These are phyloP conservation scores for Aciculosporium take DNA, from an alignment of 2,329 filamentous ascomycete genomes.

Conservation along the genomic window DNA sequence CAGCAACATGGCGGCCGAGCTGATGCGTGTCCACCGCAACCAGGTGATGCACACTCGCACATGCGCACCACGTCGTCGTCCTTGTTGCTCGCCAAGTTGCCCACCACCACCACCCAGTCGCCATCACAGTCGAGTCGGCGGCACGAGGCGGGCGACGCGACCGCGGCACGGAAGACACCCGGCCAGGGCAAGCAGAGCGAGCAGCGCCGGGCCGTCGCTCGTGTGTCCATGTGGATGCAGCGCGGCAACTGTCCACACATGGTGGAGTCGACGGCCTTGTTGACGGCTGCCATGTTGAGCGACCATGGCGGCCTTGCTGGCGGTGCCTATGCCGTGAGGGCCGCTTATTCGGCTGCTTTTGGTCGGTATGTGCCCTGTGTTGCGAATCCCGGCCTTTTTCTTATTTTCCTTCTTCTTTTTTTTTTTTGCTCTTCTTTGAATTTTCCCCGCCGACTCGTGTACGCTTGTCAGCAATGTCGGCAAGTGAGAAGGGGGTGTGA, in stretches of 20 bases:
- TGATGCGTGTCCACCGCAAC: not conserved
- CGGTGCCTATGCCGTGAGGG: slow-evolving; percentile 42
- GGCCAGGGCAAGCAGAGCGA: slow-evolving; percentile 18
- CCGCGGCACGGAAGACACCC: slow-evolving; percentile 6
- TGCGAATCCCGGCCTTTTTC: not conserved
- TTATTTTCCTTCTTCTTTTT: not conserved
- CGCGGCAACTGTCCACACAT: slow-evolving; percentile 63
- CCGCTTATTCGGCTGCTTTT: slow-evolving; percentile 62
- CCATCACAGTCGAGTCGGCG: not conserved
- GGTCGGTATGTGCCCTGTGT: slow-evolving; percentile 43
- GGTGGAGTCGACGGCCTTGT: slow-evolving; percentile 62
- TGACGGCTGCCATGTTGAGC: slow-evolving; percentile 54
- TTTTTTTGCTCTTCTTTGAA: not conserved
- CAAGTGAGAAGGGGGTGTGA: not conserved
- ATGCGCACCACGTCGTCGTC: too few relatives aligned
- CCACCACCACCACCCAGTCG: too few relatives aligned
- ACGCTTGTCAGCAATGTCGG: too few relatives aligned
- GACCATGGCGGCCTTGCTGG: slow-evolving; percentile 39
- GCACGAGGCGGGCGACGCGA: not conserved
- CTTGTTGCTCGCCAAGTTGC: too few relatives aligned
- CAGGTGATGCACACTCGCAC: not conserved
- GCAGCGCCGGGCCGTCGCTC: slow-evolving; percentile 37
- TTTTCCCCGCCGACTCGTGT: too few relatives aligned
- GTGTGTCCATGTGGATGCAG: slow-evolving; percentile 55
- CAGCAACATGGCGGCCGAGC: not conserved